These are phyloP conservation scores for Beauveria rudraprayagi DNA, from an alignment of 2,329 filamentous ascomycete genomes.

Conservation along the genomic window DNA sequence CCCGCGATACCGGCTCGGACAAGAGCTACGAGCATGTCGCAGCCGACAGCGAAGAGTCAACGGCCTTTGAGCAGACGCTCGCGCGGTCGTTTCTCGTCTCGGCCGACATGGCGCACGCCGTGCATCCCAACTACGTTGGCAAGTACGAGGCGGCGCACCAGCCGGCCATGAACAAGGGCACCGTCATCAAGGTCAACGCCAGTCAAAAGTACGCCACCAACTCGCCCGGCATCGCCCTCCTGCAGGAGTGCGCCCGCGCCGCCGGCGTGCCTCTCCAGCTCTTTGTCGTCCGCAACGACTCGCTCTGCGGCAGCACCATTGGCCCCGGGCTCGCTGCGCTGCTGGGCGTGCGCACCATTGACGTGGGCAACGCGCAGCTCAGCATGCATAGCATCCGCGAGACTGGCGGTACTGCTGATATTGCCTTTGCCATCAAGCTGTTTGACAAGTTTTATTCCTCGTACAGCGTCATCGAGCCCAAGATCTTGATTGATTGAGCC, in stretches of 20 bases:
- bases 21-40: conserved; percentile 47
- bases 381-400: conserved; percentile 97
- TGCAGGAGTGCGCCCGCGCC: conserved; percentile 75
- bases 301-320: conserved; percentile 89
- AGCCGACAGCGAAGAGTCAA: conserved; percentile 55
- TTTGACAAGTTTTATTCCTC: conserved; percentile 83
- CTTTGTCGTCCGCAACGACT: conserved; percentile 95
- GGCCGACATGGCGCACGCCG: conserved; percentile 94
- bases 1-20: conserved; percentile 58
- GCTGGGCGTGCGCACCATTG: conserved; percentile 79
- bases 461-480: conserved; percentile 75
- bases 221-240: conserved; percentile 83
- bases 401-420: conserved; percentile 80
- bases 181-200: conserved; percentile 96
- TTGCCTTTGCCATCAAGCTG: conserved; percentile 75
- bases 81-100: conserved; percentile 88
- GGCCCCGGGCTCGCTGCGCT: conserved; percentile 91
- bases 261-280: conserved; percentile 81
- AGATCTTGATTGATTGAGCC: conserved; percentile 71
- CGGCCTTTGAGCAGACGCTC: conserved; percentile 88
- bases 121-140: conserved; percentile 87
- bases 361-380: conserved; percentile 88
- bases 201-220: conserved; percentile 97
- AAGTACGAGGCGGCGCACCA: conserved; percentile 91
- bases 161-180: conserved; percentile 92